A percentile compares a stretch with the other conserved stretches of the same genome.
Evolutionary conservation across 371 early-diverging fungal species (phyloP).

Genomic region (Blakeslea trispora): DNA sequence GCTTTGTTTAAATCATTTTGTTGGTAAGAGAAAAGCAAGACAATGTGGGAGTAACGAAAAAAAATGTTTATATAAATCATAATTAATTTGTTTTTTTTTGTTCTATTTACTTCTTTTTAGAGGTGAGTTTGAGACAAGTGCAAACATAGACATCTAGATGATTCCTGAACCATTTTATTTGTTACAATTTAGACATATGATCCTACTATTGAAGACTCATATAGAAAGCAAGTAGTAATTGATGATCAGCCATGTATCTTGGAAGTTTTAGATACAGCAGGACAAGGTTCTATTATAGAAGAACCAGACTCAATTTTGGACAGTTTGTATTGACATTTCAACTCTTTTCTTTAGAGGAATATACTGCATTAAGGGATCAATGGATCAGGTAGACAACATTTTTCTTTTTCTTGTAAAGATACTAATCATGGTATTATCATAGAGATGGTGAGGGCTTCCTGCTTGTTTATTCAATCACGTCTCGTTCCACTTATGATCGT

Average conservation of each 20-base stretch:
- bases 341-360: slow-evolving; percentile 73
- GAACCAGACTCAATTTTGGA: slow-evolving; percentile 50
- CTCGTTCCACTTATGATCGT: slow-evolving; percentile 80
- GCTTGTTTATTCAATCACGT: slow-evolving; percentile 85
- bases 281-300: slow-evolving; percentile 70
- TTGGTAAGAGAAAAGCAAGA: slow-evolving; percentile 48
- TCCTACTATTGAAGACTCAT: slow-evolving; percentile 97
- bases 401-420: background rate
- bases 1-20: slow-evolving; percentile 85
- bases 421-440: slow-evolving; percentile 7
- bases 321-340: slow-evolving; percentile 9
- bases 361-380: slow-evolving; percentile 88
- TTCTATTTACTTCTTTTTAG: background rate
- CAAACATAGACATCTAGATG: background rate
- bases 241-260: slow-evolving; percentile 92
- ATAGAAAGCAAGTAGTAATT: slow-evolving; percentile 95
- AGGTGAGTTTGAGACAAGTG: background rate
- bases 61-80: no score
- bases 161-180: background rate
- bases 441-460: slow-evolving; percentile 90
- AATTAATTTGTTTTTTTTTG: background rate
- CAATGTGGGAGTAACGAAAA: slow-evolving; percentile 13
- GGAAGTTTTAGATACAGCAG: slow-evolving; percentile 95
- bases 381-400: slow-evolving; percentile 72
- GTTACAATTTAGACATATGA: slow-evolving; percentile 77